Evolutionary conservation across 2,329 filamentous ascomycete genomes (phyloP).

Genomic region (Colletotrichum lini): DNA sequence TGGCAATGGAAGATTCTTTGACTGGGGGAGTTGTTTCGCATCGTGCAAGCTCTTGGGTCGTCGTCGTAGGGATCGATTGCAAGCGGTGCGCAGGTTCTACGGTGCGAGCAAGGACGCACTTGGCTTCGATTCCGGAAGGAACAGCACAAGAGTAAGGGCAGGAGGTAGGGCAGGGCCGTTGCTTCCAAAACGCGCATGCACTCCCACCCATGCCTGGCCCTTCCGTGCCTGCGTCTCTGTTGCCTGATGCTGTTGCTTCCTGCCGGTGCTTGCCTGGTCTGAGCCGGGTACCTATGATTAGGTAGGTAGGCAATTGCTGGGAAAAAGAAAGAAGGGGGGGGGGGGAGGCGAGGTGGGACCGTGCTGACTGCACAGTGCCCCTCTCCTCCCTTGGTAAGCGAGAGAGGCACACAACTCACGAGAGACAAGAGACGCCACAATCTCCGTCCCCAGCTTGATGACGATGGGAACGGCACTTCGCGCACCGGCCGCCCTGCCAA

Average conservation of each 20-base stretch:
- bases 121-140: not conserved
- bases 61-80: not conserved
- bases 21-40: conserved; percentile 26
- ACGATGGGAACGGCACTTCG: conserved; percentile 33
- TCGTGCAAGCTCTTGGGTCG: not conserved
- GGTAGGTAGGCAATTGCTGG: not conserved
- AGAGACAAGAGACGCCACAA: conserved; percentile 40
- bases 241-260: not conserved
- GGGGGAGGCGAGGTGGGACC: conserved; percentile 5
- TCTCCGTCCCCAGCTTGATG: conserved; percentile 41
- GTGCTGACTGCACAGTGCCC: conserved; percentile 27
- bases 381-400: not conserved
- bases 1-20: conserved; percentile 14
- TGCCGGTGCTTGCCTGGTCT: conserved; percentile 1
- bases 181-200: conserved; percentile 19
- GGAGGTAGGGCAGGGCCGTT: conserved; percentile 12
- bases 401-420: not conserved
- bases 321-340: not conserved
- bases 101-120: not conserved
- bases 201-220: conserved; percentile 11
- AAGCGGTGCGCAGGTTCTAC: conserved; percentile 1
- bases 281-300: conserved; percentile 2
- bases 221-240: conserved; percentile 34
- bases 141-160: not conserved
- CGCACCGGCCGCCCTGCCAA: conserved; percentile 27